phyloP scores from a whole-genome alignment of 163 green algal genomes.

The Smithsoniella earleae region DNA sequence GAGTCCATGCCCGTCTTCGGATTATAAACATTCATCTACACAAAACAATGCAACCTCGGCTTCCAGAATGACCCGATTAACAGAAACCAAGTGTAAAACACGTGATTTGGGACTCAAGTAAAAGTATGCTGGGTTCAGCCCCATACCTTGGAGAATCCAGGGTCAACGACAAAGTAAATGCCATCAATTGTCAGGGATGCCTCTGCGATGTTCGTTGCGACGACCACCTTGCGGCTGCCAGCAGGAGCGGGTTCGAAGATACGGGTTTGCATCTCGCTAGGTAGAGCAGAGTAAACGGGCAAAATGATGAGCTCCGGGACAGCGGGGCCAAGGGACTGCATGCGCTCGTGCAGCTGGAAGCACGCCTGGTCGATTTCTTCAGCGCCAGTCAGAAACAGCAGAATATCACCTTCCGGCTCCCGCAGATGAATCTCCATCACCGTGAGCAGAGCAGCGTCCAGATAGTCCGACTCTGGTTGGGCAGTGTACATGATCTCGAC shows the following conservation, averaged over 20 bases:
- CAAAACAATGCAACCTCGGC: too few species aligned
- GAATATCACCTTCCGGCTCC: constrained; percentile 89
- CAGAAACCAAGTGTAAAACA: too few species aligned
- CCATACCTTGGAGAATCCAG: constrained; percentile 81
- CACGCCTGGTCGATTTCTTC: constrained; percentile 93
- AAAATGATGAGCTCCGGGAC: constrained; percentile 94
- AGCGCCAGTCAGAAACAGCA: constrained; percentile 94
- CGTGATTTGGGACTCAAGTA: too few species aligned
- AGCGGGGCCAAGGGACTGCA: constrained; percentile 78
- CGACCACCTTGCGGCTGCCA: constrained; percentile 78
- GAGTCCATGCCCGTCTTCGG: constrained; percentile 93
- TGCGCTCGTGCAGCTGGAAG: constrained; percentile 88
- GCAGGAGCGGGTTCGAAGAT: constrained; percentile 93
- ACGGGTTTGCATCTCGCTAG: constrained; percentile 85
- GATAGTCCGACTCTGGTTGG: constrained; percentile 87
- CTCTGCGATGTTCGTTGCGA: constrained; percentile 92
- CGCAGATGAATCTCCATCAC: constrained; percentile 97
- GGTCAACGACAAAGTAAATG: constrained; percentile 93
- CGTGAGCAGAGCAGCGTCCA: constrained; percentile 92
- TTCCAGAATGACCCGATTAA: too few species aligned
- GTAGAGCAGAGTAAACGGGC: constrained; percentile 87
- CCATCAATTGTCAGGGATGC: constrained; percentile 94
- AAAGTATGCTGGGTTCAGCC: too few species aligned
- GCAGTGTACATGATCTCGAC: constrained; percentile 69
- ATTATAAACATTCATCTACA: constrained; percentile 66